Evolutionary conservation across 805 yeast genomes (phyloP).

Genomic region (Sungouiozyma intestinalis): DNA sequence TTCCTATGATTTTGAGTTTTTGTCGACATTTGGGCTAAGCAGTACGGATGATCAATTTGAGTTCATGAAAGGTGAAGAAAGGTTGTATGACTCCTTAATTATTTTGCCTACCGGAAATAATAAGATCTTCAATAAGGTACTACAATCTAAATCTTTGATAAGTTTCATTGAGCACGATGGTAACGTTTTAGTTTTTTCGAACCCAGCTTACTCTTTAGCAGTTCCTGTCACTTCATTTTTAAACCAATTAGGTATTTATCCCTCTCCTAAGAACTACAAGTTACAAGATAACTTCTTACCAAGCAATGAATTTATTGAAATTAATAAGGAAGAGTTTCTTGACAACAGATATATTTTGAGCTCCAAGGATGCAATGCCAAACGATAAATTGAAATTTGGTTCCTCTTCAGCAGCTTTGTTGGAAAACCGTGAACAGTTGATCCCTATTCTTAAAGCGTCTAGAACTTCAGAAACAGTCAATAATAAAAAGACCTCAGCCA

Average conservation of each 20-base stretch:
- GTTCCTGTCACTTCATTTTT: constrained; percentile 58
- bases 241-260: constrained; percentile 71
- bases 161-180: constrained; percentile 60
- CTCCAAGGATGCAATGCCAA: constrained; percentile 1
- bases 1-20: background rate
- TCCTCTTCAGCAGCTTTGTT: constrained; percentile 60
- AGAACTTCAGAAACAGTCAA: constrained; percentile 47
- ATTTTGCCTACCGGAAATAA: background rate
- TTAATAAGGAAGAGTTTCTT: background rate
- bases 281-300: constrained; percentile 55
- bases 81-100: background rate
- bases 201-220: constrained; percentile 41
- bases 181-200: constrained; percentile 55
- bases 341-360: constrained; percentile 5
- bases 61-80: background rate
- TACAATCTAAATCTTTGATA: constrained; percentile 42
- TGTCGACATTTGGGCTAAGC: background rate
- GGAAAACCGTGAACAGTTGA: constrained; percentile 53
- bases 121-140: constrained; percentile 23
- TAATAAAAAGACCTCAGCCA: constrained; percentile 44
- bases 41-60: background rate
- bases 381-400: constrained; percentile 22
- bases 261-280: constrained; percentile 65
- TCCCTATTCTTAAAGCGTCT: constrained; percentile 63
- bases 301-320: constrained; percentile 2